Evolutionary conservation across 2,329 filamentous ascomycete species (phyloP).

Genomic region (Nothopassalora personata): DNA sequence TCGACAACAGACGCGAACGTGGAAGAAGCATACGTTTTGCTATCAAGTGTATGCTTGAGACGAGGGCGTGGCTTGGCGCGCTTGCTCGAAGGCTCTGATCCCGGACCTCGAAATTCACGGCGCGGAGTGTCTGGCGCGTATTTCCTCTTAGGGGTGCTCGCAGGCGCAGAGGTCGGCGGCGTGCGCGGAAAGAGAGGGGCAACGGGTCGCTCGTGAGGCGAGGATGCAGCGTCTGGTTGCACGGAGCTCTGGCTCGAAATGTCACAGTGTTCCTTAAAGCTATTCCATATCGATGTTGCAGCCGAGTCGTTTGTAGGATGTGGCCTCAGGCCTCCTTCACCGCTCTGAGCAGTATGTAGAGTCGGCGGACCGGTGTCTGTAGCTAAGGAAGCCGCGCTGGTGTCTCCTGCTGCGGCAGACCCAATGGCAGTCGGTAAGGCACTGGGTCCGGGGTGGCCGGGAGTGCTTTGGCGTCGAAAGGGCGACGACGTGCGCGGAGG

Average conservation of each 20-base stretch:
- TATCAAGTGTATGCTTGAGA: conserved; percentile 19
- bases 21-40: conserved; percentile 32
- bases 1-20: conserved; percentile 7
- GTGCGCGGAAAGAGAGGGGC: conserved; percentile 2
- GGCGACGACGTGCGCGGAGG: conserved; percentile 17
- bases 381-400: conserved; percentile 1
- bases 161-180: conserved; percentile 5
- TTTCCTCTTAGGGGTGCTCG: conserved; percentile 15
- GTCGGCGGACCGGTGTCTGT: not conserved
- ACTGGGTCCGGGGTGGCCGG: conserved; percentile 3
- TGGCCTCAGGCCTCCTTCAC: not conserved
- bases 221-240: not conserved
- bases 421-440: not conserved
- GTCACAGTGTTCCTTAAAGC: conserved; percentile 11
- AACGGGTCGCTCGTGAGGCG: conserved; percentile 2
- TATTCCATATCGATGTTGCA: conserved; percentile 20
- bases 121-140: conserved; percentile 3
- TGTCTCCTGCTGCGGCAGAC: not conserved
- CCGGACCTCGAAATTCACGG: conserved; percentile 3
- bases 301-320: not conserved
- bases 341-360: not conserved
- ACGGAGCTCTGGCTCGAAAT: not conserved
- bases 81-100: conserved; percentile 16
- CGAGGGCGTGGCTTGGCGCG: conserved; percentile 19
- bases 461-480: conserved; percentile 15